These are phyloP conservation scores for Dimocarpus longan DNA, from an alignment of 345 rosid species.

Conservation along the genomic window DNA sequence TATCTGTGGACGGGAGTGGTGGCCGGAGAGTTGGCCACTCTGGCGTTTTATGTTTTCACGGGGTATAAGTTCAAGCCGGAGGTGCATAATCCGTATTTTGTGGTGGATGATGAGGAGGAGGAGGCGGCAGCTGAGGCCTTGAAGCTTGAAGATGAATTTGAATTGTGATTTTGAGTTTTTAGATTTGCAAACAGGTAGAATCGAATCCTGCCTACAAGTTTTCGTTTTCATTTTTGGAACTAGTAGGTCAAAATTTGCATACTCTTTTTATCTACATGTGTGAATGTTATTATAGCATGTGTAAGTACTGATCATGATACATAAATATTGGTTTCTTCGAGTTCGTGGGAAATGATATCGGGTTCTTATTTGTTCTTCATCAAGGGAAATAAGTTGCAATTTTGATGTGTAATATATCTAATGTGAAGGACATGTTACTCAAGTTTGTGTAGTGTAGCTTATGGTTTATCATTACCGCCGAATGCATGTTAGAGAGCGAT, in stretches of 20 bases:
- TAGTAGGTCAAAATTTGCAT: slow-evolving; percentile 20
- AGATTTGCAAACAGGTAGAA: slow-evolving; percentile 13
- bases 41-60: slow-evolving; percentile 84
- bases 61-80: slow-evolving; percentile 92
- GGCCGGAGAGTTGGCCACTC: slow-evolving; percentile 83
- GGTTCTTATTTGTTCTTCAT: background rate
- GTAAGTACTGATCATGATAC: slow-evolving; percentile 31
- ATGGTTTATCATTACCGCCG: no score
- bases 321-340: slow-evolving; percentile 4
- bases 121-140: slow-evolving; percentile 95
- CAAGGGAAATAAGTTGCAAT: background rate
- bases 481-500: no score
- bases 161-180: slow-evolving; percentile 42
- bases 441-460: no score
- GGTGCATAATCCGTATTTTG: slow-evolving; percentile 94
- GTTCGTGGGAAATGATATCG: slow-evolving; percentile 12
- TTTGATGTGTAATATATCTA: background rate
- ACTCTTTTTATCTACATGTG: slow-evolving; percentile 4
- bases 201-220: slow-evolving; percentile 8
- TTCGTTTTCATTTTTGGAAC: background rate
- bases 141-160: slow-evolving; percentile 98
- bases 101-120: slow-evolving; percentile 93
- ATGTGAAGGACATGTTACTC: background rate
- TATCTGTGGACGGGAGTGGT: slow-evolving; percentile 90
- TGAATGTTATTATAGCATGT: slow-evolving; percentile 33